phyloP scores from a whole-genome alignment of 768 basidiomycete species.

The Macrolepiota albuminosa region DNA sequence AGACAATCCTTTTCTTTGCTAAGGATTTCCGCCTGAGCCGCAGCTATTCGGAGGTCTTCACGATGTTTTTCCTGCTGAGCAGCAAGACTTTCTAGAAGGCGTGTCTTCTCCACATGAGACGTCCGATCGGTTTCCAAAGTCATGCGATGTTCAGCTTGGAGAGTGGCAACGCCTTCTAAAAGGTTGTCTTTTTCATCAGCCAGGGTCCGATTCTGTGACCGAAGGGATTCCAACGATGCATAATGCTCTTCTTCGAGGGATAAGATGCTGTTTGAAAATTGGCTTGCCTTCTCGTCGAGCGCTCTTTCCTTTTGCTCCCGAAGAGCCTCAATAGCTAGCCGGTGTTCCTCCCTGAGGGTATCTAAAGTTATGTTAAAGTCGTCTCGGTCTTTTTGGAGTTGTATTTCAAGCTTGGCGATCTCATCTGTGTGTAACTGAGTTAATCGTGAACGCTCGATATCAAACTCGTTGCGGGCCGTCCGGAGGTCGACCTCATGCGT shows the following conservation, averaged over 20 bases:
- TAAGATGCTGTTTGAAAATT: constrained; percentile 38
- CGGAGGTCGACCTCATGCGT: constrained; percentile 41
- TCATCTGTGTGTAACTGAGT: constrained; percentile 34
- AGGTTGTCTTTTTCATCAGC: constrained; percentile 5
- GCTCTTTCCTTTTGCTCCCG: constrained; percentile 30
- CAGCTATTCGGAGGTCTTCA: neutral
- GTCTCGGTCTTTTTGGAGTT: constrained; percentile 44
- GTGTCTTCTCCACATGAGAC: neutral
- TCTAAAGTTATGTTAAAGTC: constrained; percentile 35
- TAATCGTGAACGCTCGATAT: constrained; percentile 24
- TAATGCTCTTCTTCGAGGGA: constrained; percentile 47
- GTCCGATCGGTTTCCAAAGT: neutral
- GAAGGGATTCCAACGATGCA: constrained; percentile 30
- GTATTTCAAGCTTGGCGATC: constrained; percentile 31
- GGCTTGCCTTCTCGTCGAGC: constrained; percentile 43
- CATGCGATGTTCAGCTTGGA: constrained; percentile 8
- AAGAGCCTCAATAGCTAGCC: constrained; percentile 30
- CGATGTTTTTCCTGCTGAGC: constrained; percentile 1
- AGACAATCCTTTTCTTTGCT: constrained; percentile 6
- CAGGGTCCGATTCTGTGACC: constrained; percentile 6
- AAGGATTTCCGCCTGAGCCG: neutral
- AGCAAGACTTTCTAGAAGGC: neutral
- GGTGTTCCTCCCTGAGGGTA: constrained; percentile 32
- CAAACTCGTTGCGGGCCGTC: constrained; percentile 20
- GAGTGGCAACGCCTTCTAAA: neutral